Base-by-base conservation (phyloP, 2,329 filamentous ascomycete genomes). In the Aspergillus transmontanensis region DNA sequence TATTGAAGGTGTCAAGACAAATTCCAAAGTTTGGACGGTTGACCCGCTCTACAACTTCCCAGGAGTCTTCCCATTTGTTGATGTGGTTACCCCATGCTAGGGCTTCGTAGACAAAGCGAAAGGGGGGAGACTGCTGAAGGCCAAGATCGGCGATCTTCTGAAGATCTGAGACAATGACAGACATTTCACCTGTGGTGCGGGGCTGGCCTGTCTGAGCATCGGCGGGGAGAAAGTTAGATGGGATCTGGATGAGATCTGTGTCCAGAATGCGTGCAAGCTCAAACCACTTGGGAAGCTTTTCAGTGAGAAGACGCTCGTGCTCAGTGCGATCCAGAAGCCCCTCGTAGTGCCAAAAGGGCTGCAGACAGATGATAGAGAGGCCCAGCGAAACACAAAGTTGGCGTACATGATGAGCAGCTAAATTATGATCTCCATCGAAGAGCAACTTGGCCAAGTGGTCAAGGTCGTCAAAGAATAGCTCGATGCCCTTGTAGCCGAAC, bases 341-440 rank as follows among this genome's bases (percentile, higher is more conserved):
- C 68, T 94, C 92, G 77, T 90, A 93, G 78, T 92, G 87, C 80
- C 86, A 85, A 74, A 94, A 94, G 0, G 92, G 92, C 72, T 93
- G 91, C 0, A 94, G 83, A 65, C 87, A 89, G 68, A 80, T 70
- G 54, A 80, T 76, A 34, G 67, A 67, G 54, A 81, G 64, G 30
- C 66, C 54, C 30, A 75, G 65, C 2, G 69, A 56, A 41, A 68
- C 62, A 64, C 76, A 79, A 50, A 92, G 81, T 0, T 78, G 71
- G 30, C 81, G 82, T 63, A 91, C 84, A 45, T 69, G 68, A 10
- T 61, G 61, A n/a, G 72, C 72, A 10, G 72, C 76, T 50, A 66
- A 65, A 26, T 66, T 45, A 60, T 71, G 69, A 59, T 69, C 66
- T 30, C 68, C 56, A n/a, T 66, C 58, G 58, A 72, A 74, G 58